Percentiles rank a stretch among this genome's conserved stretches.
phyloP scores from a whole-genome alignment of 2,329 filamentous ascomycete species.

The Arachnomyces sp. region DNA sequence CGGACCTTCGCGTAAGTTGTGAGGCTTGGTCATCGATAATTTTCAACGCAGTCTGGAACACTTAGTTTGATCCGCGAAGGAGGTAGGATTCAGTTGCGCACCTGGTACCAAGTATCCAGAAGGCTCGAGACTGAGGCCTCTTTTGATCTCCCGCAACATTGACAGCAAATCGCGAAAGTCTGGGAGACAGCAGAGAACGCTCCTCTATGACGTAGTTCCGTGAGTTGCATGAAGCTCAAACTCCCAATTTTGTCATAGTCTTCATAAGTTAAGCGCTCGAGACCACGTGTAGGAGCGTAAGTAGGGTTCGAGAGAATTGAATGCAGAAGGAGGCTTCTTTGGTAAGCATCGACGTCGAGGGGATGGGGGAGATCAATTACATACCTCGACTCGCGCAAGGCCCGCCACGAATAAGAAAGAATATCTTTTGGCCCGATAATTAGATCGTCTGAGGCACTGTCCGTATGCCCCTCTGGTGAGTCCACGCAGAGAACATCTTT shows the following conservation, averaged over 20 bases:
- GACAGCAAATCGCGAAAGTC: constrained; percentile 78
- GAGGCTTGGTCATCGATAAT: constrained; percentile 69
- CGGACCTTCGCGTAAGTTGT: constrained; percentile 77
- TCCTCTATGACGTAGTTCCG: constrained; percentile 76
- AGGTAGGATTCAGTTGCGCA: constrained; percentile 25
- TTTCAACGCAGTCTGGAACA: constrained; percentile 43
- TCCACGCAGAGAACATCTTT: constrained; percentile 78
- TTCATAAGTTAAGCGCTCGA: constrained; percentile 42
- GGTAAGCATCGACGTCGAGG: constrained; percentile 10
- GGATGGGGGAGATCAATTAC: constrained; percentile 10
- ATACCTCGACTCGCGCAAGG: constrained; percentile 87
- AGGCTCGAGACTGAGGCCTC: constrained; percentile 38
- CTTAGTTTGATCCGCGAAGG: constrained; percentile 13
- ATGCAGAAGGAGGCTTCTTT: constrained; percentile 59
- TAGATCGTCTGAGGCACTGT: constrained; percentile 57
- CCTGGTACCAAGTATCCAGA: constrained; percentile 63
- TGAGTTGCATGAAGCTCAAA: constrained; percentile 72
- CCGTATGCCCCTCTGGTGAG: constrained; percentile 75
- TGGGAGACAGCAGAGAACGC: constrained; percentile 89
- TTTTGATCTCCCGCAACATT: constrained; percentile 47
- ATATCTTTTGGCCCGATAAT: constrained; percentile 74
- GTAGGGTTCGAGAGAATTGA: constrained; percentile 50
- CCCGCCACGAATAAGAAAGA: constrained; percentile 89
- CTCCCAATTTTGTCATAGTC: constrained; percentile 61
- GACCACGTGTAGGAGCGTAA: constrained; percentile 35